Percentiles rank a stretch among this genome's conserved stretches.
Conservation (phyloP, 129 eudicot genomes). For the Smallanthus sonchifolius region DNA sequence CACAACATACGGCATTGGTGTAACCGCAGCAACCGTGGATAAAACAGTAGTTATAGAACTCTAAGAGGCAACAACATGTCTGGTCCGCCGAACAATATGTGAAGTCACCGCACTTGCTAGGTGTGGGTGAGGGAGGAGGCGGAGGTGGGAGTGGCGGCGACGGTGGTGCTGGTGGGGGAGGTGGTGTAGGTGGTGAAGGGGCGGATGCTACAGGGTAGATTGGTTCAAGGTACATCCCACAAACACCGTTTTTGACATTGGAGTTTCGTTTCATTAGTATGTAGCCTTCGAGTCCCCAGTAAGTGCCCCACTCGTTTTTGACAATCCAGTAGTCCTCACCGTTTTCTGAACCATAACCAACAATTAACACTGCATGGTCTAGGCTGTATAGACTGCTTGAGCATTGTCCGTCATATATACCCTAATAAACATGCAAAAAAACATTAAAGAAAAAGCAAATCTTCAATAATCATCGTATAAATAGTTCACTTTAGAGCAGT, state of each 20-base stretch:
- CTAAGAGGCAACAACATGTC: slow-evolving; percentile 57
- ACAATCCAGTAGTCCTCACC: slow-evolving; percentile 62
- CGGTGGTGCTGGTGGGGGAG: slow-evolving; percentile 39
- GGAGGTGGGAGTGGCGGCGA: slow-evolving; percentile 35
- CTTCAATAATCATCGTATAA: not conserved
- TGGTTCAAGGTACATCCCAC: slow-evolving; percentile 59
- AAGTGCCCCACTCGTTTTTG: slow-evolving; percentile 66
- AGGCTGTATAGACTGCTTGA: slow-evolving; percentile 37
- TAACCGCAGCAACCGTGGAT: slow-evolving; percentile 55
- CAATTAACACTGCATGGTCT: slow-evolving; percentile 54
- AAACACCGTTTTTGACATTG: slow-evolving; percentile 35
- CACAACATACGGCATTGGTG: slow-evolving; percentile 52
- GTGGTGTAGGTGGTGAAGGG: slow-evolving; percentile 33
- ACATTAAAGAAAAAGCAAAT: not conserved
- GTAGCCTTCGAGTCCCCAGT: slow-evolving; percentile 67
- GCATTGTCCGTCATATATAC: slow-evolving; percentile 58
- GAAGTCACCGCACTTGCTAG: slow-evolving; percentile 45
- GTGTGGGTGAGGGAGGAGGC: slow-evolving; percentile 38
- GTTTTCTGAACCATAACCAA: slow-evolving; percentile 57
- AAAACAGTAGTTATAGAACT: slow-evolving; percentile 41
- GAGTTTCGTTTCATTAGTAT: slow-evolving; percentile 41
- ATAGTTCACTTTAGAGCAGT: no score
- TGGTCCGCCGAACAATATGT: slow-evolving; percentile 40
- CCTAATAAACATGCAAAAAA: slow-evolving; percentile 16
- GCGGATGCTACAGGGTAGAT: slow-evolving; percentile 43